Evolutionary conservation across 352 stramenopile genomes (phyloP), one percentile per base, ranked within the genome.

Genomic region (Pythium rishiriense): DNA sequence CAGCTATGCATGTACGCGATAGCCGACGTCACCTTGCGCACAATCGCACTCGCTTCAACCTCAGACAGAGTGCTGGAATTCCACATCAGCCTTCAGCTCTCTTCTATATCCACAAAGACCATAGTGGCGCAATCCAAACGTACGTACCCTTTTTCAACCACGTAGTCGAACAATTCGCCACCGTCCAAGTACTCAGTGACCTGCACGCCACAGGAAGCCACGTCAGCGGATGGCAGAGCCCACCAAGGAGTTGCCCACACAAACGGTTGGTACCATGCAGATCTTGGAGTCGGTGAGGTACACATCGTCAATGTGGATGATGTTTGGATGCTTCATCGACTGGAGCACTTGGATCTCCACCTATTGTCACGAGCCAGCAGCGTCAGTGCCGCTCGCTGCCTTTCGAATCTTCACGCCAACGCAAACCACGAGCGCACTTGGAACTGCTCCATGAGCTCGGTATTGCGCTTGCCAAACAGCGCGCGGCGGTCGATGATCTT

Each of bases 281-380:
- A 97, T 91, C 65, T 91, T 90, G 4, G 78, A 85, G 48, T 91
- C 80, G 12, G 78, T 93, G 43, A 93, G 56, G 63, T 93, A 97
- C 11, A 96, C 85, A 57, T 94, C 85, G 57, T 94, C 79, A 51
- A 96, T 93, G 50, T 82, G 82, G 52, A 97, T 94, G 69, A 97
- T 96, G 62, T 96, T 96, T n/a, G 87, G 84, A 49, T 97, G 90
- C 22, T 78, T 75, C 69, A 97, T 78, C 17, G 82, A 92, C 72
- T 93, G 80, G n/a, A 97, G 72, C 59, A 97, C 85, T 75, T 94
- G 85, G n/a, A 96, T 89, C 41, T 96, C 87, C 42, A 94, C 78
- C 86, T 95, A 28, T 28, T 24, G 46, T 7, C 5, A 52, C 12
- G 8, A 2, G n/a, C n/a, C n/a, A n/a, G n/a, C n/a, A n/a, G n/a